Percentiles rank a stretch among this genome's conserved stretches.
These are phyloP conservation scores for Talaromyces liani DNA, from an alignment of 495 filamentous ascomycete species.

Conservation along the genomic window DNA sequence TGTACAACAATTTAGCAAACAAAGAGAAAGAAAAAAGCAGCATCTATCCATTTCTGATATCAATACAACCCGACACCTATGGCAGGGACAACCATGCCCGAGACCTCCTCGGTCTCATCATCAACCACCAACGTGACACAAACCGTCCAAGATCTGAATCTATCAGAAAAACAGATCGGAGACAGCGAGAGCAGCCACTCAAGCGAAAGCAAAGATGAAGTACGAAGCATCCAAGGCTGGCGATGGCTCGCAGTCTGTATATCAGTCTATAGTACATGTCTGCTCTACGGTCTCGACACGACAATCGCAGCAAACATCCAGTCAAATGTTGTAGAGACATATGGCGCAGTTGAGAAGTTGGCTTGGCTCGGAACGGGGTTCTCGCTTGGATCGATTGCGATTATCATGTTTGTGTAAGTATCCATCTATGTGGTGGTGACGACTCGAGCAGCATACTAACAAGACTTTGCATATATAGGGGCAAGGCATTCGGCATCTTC, in stretches of 20 bases:
- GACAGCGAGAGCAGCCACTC: not conserved
- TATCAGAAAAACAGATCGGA: not conserved
- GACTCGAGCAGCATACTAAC: not conserved
- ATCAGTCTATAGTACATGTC: slow-evolving; percentile 17
- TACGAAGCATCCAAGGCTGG: slow-evolving; percentile 5
- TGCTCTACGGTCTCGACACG: slow-evolving; percentile 42
- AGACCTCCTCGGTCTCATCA: not conserved
- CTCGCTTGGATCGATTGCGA: slow-evolving; percentile 30
- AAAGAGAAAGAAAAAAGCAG: no score
- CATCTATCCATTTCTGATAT: not conserved
- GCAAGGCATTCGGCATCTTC: slow-evolving; percentile 13
- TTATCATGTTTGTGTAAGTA: slow-evolving; percentile 10
- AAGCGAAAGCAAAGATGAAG: not conserved
- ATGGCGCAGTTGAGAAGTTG: slow-evolving; percentile 41
- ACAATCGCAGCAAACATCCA: slow-evolving; percentile 50
- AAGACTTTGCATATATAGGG: not conserved
- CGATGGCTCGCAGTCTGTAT: slow-evolving; percentile 17
- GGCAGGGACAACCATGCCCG: not conserved
- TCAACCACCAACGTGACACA: not conserved
- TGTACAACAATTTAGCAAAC: no score
- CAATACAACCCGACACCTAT: not conserved
- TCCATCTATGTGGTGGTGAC: not conserved
- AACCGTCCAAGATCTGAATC: not conserved
- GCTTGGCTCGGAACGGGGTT: slow-evolving; percentile 46
- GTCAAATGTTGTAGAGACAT: slow-evolving; percentile 35